Evolutionary conservation across 2,329 filamentous ascomycete species (phyloP).

Genomic region (Colletotrichum lupini): DNA sequence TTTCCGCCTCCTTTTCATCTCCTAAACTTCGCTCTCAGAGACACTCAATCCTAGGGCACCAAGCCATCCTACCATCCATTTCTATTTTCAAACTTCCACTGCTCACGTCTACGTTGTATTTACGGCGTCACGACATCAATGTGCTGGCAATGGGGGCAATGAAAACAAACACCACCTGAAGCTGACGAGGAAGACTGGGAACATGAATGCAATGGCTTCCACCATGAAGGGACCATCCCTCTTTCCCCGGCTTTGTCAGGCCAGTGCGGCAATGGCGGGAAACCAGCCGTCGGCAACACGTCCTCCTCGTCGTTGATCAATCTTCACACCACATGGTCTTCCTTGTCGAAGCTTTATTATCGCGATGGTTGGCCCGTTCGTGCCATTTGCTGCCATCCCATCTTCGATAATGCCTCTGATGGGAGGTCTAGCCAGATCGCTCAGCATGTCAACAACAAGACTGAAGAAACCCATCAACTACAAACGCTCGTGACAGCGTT

Average conservation of each 20-base stretch:
- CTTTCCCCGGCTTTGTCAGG: background rate
- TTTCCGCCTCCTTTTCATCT: background rate
- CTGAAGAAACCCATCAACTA: background rate
- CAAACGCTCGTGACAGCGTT: background rate
- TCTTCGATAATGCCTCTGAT: background rate
- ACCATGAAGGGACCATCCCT: slow-evolving; percentile 5
- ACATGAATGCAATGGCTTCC: background rate
- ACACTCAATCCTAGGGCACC: background rate
- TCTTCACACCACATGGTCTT: background rate
- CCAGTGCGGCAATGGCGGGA: background rate
- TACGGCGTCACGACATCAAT: background rate
- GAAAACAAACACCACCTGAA: background rate
- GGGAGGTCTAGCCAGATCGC: background rate
- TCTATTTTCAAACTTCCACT: background rate
- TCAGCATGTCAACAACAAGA: background rate
- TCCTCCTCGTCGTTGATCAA: background rate
- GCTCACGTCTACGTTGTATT: background rate
- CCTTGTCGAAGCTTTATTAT: background rate
- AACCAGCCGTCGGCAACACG: background rate
- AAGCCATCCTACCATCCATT: background rate
- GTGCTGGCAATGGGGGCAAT: background rate
- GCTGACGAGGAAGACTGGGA: background rate
- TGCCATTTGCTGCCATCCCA: background rate
- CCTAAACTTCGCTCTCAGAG: background rate
- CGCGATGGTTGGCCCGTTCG: background rate